Evolutionary conservation across 768 basidiomycete species (phyloP), one percentile per base, ranked within the genome.

Genomic region (Coprinellus micaceus): DNA sequence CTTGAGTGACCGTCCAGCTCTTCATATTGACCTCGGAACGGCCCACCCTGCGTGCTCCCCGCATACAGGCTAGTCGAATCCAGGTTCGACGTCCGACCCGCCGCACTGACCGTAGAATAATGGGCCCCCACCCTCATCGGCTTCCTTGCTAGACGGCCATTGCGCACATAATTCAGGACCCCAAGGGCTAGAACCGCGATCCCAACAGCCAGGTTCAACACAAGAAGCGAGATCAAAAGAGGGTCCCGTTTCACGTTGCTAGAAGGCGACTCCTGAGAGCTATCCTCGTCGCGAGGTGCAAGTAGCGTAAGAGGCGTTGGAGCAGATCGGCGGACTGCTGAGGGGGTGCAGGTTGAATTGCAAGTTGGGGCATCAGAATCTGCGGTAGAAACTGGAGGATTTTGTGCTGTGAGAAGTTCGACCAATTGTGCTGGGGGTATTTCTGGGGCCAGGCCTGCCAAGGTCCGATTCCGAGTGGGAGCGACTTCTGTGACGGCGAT

Each of bases 401-500:
- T 26, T 48, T 48, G 24, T 26, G 24, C 25, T n/a, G 25, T 48
- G 24, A 54, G 28, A 4, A 54, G 33, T 45, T 47, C 30, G 12
- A 54, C 12, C 2, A 54, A 24, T n/a, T 54, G 15, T 22, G 44
- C 53, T 15, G 53, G 53, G 2, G 43, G 17, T 29, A 54, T 45
- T 30, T 54, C 53, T 11, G 43, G 53, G 10, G 53, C 26, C 9
- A 54, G 29, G 10, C 10, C 11, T n/a, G 41, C 29, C 53, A 54
- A 46, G 17, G 53, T 54, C 17, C 47, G 46, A 36, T 49, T 54
- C 28, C 45, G 44, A 12, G 4, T 30, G 5, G 3, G 13, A 7
- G 29, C 46, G 21, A 58, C 46, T 17, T 58, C 43, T 4, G 45
- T 15, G 1, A 47, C 51, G 17, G 53, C 57, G 19, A 15, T 47